Evolutionary conservation across 495 filamentous ascomycete species (phyloP), one percentile per base, ranked within the genome.

Genomic region (Podospora didyma): DNA sequence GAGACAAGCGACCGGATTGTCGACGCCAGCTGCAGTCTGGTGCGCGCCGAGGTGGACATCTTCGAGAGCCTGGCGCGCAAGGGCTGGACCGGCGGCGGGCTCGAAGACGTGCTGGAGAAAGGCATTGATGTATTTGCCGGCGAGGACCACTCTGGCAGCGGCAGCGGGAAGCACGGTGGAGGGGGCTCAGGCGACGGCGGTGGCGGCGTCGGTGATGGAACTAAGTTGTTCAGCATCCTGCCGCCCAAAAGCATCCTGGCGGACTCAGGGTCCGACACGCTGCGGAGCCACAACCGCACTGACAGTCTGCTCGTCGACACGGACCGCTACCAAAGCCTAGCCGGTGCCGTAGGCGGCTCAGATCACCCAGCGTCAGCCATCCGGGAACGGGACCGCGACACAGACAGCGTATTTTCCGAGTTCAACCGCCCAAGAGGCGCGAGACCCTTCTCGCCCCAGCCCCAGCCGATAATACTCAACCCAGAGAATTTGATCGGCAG

Each of bases 31-130:
- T 83, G 82, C 44, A 76, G 76, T 45, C 71, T 86, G 4, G 82
- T 85, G 21, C 74, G 83, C 20, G 83, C 83, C 45, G 83, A 86
- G 68, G 77, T 86, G 7, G 83, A 86, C 56, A 85, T 86, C 48
- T 86, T 85, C 61, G 83, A 86, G 69, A 76, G 79, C 20, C 63
- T 86, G 53, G 83, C 83, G 42, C 66, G 81, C 50, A 86, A 86
- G 56, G 83, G 83, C 3, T 86, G 83, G 83, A 79, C 74, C 22
- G 84, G 83, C 10, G 83, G 83, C 24, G 83, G 83, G 0, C 65
- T 86, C 20, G 82, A 85, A 39, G 83, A 86, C 24, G 58, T 86
- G 20, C 66, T 86, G 19, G 82, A 85, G 54, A 77, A 74, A 59
- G 82, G 82, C n/a, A 69, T 73, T 46, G 83, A 86, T 62, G 69